Conservation (phyloP, 2,329 filamentous ascomycete genomes). For the Xylariaceae sp. region DNA sequence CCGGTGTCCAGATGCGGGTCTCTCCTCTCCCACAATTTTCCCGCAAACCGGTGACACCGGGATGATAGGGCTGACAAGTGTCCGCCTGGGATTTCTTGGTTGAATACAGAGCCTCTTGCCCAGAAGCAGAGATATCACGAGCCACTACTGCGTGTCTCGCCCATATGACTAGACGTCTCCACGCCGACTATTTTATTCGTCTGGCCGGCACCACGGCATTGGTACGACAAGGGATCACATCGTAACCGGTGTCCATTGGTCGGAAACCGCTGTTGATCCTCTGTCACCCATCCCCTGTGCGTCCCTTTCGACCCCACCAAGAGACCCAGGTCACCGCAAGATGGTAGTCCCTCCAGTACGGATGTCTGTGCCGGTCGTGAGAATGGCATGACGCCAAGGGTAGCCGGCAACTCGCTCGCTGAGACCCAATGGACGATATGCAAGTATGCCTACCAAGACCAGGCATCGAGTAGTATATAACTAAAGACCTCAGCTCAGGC, state of each 20-base stretch:
- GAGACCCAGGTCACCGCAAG: conserved; percentile 3
- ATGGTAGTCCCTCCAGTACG: conserved; percentile 9
- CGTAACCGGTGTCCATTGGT: conserved; percentile 7
- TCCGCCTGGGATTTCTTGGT: background rate
- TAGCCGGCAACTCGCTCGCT: too few relatives aligned
- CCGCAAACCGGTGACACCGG: conserved; percentile 11
- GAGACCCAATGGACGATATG: too few relatives aligned
- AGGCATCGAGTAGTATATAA: too few relatives aligned
- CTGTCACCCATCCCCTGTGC: background rate
- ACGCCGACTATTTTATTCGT: too few relatives aligned
- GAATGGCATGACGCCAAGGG: conserved; percentile 1
- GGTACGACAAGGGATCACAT: background rate
- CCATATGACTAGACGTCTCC: background rate
- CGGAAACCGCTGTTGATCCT: background rate
- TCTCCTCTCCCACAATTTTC: conserved; percentile 1
- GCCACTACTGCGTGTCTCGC: conserved; percentile 4
- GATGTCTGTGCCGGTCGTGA: conserved; percentile 6
- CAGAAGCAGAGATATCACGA: background rate
- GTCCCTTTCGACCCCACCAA: background rate
- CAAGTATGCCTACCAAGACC: too few relatives aligned
- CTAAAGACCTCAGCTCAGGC: too few relatives aligned
- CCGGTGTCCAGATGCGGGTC: background rate
- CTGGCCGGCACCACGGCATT: too few relatives aligned
- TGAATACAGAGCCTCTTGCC: background rate
- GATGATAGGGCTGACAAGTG: conserved; percentile 18